These are phyloP conservation scores for Aspergillus pseudonomiae DNA, from an alignment of 2,329 filamentous ascomycete genomes.

Conservation along the genomic window DNA sequence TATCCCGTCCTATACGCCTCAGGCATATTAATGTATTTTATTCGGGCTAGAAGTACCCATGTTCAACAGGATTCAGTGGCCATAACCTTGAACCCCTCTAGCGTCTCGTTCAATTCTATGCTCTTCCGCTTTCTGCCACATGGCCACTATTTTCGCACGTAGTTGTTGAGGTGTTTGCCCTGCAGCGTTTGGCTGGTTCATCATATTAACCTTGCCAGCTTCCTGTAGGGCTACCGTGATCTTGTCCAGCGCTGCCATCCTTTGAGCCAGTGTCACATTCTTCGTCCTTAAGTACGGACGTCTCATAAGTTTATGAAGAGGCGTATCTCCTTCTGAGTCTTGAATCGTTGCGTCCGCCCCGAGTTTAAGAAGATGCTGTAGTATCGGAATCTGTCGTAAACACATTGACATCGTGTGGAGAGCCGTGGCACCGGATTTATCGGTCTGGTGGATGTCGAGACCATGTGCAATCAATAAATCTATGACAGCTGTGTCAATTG, in stretches of 20 bases:
- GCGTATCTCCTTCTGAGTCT: not conserved
- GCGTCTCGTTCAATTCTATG: not conserved
- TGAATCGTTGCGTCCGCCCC: not conserved
- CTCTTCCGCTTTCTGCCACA: not conserved
- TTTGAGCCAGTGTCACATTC: not conserved
- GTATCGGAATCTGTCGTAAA: not conserved
- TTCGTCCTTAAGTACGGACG: not conserved
- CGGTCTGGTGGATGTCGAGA: not conserved
- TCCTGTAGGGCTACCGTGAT: not conserved
- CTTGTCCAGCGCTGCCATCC: not conserved
- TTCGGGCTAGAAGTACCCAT: not conserved
- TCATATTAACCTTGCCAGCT: not conserved
- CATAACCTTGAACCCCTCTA: not conserved
- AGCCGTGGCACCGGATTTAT: not conserved
- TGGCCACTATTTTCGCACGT: not conserved
- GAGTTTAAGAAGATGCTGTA: not conserved
- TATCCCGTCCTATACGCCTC: no score
- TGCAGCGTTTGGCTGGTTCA: not conserved
- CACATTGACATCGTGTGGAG: not conserved
- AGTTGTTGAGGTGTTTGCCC: not conserved
- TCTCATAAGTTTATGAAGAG: not conserved
- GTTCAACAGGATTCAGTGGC: not conserved
- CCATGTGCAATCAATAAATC: not conserved
- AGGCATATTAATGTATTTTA: no score
- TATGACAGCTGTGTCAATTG: not conserved